Conservation (phyloP, 371 early-diverging fungal species). For the Coemansia sp. region DNA sequence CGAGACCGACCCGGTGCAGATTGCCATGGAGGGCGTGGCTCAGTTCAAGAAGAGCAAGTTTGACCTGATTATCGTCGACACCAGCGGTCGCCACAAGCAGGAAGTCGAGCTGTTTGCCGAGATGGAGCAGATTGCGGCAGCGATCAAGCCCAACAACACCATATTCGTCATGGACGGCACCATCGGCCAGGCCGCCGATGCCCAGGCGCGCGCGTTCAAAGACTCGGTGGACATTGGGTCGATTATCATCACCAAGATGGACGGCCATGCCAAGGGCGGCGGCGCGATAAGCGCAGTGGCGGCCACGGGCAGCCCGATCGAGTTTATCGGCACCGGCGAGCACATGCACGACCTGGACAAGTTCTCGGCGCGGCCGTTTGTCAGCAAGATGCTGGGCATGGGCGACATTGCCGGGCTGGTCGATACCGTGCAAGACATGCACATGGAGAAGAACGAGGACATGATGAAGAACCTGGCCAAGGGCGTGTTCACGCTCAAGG, state of each 20-base stretch:
- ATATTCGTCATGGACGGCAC: slow-evolving; percentile 99
- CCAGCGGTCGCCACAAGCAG: slow-evolving; percentile 99
- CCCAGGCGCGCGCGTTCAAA: slow-evolving; percentile 96
- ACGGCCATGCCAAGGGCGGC: slow-evolving; percentile 99
- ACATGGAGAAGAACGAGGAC: slow-evolving; percentile 81
- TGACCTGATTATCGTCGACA: slow-evolving; percentile 99
- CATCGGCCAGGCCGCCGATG: slow-evolving; percentile 99
- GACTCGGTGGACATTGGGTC: slow-evolving; percentile 97
- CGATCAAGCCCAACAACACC: slow-evolving; percentile 87
- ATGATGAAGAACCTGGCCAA: slow-evolving; percentile 92
- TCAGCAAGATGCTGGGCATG: slow-evolving; percentile 96
- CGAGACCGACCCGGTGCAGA: slow-evolving; percentile 94
- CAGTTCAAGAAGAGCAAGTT: slow-evolving; percentile 97
- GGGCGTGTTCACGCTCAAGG: slow-evolving; percentile 93
- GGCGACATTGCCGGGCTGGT: slow-evolving; percentile 95
- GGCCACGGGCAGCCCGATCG: slow-evolving; percentile 96
- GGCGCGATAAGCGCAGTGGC: slow-evolving; percentile 99
- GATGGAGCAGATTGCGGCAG: slow-evolving; percentile 95
- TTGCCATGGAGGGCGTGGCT: slow-evolving; percentile 95
- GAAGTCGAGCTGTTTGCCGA: slow-evolving; percentile 98
- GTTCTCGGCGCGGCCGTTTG: slow-evolving; percentile 93
- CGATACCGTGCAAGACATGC: slow-evolving; percentile 92
- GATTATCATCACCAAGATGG: slow-evolving; percentile 99
- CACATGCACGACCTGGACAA: slow-evolving; percentile 97
- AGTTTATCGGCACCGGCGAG: slow-evolving; percentile 99